These are phyloP conservation scores for Saururus chinensis DNA, from an alignment of 164 flowering plant genomes.

Conservation along the genomic window DNA sequence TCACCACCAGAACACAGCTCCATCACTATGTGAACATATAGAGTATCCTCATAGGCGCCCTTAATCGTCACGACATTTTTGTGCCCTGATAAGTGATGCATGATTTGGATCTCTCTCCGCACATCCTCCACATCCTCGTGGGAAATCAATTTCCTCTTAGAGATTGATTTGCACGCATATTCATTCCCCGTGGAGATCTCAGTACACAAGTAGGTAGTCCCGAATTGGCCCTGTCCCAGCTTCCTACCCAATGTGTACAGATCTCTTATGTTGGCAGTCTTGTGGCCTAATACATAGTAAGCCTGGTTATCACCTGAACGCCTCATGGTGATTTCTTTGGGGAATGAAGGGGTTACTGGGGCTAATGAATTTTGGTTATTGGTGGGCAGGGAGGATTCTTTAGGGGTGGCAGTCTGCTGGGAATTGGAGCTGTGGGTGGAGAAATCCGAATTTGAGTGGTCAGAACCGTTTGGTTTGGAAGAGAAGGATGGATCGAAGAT, in stretches of 20 bases:
- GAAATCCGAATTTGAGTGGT: constrained; percentile 24
- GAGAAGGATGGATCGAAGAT: constrained; percentile 30
- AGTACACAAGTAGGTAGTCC: constrained; percentile 69
- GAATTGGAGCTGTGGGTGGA: constrained; percentile 26
- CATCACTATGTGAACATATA: constrained; percentile 83
- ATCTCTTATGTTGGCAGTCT: constrained; percentile 71
- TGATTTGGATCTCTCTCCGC: constrained; percentile 86
- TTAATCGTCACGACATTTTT: constrained; percentile 71
- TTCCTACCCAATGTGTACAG: constrained; percentile 76
- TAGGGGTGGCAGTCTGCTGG: constrained; percentile 26
- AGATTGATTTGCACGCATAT: constrained; percentile 78
- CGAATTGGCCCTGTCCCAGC: constrained; percentile 91
- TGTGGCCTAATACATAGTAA: constrained; percentile 75
- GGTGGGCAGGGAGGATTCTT: constrained; percentile 17
- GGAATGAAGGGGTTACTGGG: constrained; percentile 8
- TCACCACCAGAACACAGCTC: constrained; percentile 82
- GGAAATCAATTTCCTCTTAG: constrained; percentile 80
- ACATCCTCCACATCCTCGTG: constrained; percentile 88
- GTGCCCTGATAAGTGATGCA: constrained; percentile 91
- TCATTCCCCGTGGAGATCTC: constrained; percentile 55
- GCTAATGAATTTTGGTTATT: constrained; percentile 9
- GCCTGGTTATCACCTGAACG: constrained; percentile 45
- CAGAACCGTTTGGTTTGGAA: constrained; percentile 34
- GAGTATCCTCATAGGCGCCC: constrained; percentile 75
- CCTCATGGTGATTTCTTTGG: constrained; percentile 48